phyloP scores from a whole-genome alignment of 108 stramenopile species.

The Bacterosira constricta region DNA sequence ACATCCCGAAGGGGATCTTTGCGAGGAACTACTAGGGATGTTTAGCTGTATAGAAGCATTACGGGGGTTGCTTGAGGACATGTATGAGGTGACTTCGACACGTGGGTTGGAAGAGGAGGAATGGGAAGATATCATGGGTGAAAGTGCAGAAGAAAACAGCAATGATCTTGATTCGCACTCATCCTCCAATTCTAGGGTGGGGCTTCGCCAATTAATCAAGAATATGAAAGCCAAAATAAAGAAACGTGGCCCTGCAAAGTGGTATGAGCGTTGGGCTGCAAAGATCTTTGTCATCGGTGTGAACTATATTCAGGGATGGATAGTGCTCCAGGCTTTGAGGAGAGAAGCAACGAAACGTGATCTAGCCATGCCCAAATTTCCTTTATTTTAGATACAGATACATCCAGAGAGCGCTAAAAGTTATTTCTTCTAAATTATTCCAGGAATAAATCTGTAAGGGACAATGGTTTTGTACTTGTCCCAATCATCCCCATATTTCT shows the following conservation, averaged over 20 bases:
- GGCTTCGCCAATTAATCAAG: conserved; percentile 44
- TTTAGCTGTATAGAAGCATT: conserved; percentile 54
- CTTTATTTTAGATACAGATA: conserved; percentile 62
- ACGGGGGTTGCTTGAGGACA: conserved; percentile 72
- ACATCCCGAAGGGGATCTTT: conserved; percentile 26
- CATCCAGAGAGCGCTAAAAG: background rate
- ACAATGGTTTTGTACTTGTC: conserved; percentile 89
- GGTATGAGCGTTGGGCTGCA: conserved; percentile 77
- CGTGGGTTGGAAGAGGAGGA: conserved; percentile 51
- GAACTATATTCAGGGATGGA: conserved; percentile 87
- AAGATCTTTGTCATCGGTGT: conserved; percentile 72
- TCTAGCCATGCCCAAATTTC: conserved; percentile 85
- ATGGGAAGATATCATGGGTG: conserved; percentile 35
- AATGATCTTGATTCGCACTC: background rate
- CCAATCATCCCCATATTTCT: conserved; percentile 98
- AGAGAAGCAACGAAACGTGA: conserved; percentile 78
- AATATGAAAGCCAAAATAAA: conserved; percentile 25
- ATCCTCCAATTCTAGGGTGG: conserved; percentile 19
- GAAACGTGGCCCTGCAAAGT: conserved; percentile 50
- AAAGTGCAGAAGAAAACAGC: conserved; percentile 26
- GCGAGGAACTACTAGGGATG: conserved; percentile 17
- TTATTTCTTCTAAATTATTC: conserved; percentile 65
- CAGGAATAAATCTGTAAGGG: conserved; percentile 95
- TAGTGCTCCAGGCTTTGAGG: conserved; percentile 75
- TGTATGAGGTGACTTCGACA: conserved; percentile 63